A percentile compares a stretch with the other conserved stretches of the same genome.
phyloP scores from a whole-genome alignment of 306 rosid species.

The Adenanthera pavonina region DNA sequence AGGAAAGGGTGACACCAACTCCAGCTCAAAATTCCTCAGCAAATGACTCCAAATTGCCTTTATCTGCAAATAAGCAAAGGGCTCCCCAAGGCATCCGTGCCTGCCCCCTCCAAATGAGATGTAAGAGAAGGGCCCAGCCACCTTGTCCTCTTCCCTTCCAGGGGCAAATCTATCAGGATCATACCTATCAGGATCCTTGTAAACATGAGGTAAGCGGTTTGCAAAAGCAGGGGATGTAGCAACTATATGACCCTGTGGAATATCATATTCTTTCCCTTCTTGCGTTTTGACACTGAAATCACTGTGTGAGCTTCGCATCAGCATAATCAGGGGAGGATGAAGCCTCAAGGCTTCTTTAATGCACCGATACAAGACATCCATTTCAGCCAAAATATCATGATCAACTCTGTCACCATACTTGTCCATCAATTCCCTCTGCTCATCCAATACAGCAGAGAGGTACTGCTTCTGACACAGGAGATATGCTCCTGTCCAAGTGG shows the following conservation, averaged over 20 bases:
- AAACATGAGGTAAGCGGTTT: constrained; percentile 80
- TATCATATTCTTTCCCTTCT: constrained; percentile 82
- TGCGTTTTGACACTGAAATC: constrained; percentile 77
- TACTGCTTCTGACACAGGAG: constrained; percentile 71
- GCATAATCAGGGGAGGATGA: constrained; percentile 93
- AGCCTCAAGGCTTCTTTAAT: constrained; percentile 96
- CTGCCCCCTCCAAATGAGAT: constrained; percentile 97
- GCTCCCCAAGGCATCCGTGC: constrained; percentile 98
- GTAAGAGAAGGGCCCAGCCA: constrained; percentile 83
- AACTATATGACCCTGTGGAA: constrained; percentile 93
- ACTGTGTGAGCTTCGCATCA: constrained; percentile 83
- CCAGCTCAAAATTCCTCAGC: constrained; percentile 93
- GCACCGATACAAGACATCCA: constrained; percentile 84
- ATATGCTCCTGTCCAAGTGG: constrained; percentile 97
- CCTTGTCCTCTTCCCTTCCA: constrained; percentile 96
- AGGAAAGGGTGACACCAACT: constrained; percentile 86
- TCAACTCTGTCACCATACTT: constrained; percentile 83
- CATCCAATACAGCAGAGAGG: constrained; percentile 73
- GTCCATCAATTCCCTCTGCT: constrained; percentile 70
- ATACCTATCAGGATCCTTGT: constrained; percentile 74
- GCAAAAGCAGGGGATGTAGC: constrained; percentile 97
- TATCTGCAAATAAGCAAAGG: constrained; percentile 94
- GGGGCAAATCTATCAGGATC: constrained; percentile 79
- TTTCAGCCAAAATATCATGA: constrained; percentile 92
- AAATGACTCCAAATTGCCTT: constrained; percentile 94